These are phyloP conservation scores for Diversispora epigaea DNA, from an alignment of 192 early-diverging fungal species.

Conservation along the genomic window DNA sequence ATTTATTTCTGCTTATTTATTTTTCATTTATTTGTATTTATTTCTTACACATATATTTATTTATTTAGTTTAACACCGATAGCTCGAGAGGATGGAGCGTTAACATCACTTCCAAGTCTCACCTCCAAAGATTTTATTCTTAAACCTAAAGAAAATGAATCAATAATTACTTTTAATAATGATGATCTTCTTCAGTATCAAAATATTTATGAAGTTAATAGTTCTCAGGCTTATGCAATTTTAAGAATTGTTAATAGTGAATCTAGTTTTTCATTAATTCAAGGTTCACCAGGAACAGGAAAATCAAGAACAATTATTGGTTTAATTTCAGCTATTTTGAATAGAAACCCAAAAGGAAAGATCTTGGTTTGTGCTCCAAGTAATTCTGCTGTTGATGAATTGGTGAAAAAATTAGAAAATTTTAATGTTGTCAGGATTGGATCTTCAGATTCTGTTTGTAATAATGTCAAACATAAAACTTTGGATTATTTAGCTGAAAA, in stretches of 20 bases:
- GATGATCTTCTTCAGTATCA: constrained; percentile 37
- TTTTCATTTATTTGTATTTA: not conserved
- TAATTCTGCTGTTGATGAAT: constrained; percentile 92
- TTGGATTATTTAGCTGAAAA: constrained; percentile 22
- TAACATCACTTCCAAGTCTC: constrained; percentile 64
- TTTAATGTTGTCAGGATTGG: constrained; percentile 85
- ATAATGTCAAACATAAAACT: constrained; percentile 33
- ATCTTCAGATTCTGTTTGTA: constrained; percentile 66
- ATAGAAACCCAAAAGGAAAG: constrained; percentile 20
- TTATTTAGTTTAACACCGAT: constrained; percentile 64
- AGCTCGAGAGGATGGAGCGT: constrained; percentile 78
- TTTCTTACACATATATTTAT: not conserved
- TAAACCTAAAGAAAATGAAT: constrained; percentile 42
- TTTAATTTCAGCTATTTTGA: constrained; percentile 59
- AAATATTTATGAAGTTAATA: constrained; percentile 72
- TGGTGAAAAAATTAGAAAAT: constrained; percentile 77
- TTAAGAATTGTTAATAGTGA: constrained; percentile 57
- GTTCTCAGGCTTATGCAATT: constrained; percentile 87
- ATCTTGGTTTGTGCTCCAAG: constrained; percentile 91
- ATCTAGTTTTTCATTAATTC: constrained; percentile 85
- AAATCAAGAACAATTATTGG: constrained; percentile 86
- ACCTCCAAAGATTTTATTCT: constrained; percentile 68
- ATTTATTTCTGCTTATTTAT: not conserved
- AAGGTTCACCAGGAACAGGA: constrained; percentile 68
- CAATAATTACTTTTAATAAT: constrained; percentile 38